Percentiles rank a stretch among this genome's conserved stretches.
phyloP scores from a whole-genome alignment of 495 filamentous ascomycete genomes.

The Hyphodiscus hymeniophilus region DNA sequence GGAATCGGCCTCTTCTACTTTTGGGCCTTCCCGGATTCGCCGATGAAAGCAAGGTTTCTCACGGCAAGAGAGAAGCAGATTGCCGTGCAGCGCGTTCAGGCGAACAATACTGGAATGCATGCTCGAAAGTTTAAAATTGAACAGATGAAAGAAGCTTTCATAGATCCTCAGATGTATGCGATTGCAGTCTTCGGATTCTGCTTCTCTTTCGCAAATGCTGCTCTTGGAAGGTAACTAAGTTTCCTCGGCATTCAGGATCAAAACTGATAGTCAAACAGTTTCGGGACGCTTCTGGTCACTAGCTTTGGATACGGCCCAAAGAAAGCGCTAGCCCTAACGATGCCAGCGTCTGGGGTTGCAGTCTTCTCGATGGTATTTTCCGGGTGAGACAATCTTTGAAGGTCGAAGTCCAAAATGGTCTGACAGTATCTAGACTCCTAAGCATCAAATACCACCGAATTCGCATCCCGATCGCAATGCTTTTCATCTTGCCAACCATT shows the following conservation, averaged over 20 bases:
- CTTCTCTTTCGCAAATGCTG: slow-evolving; percentile 1
- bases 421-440: background rate
- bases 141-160: slow-evolving; percentile 41
- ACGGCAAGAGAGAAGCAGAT: slow-evolving; percentile 44
- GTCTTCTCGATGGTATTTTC: background rate
- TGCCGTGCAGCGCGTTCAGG: slow-evolving; percentile 48
- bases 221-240: slow-evolving; percentile 1
- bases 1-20: background rate
- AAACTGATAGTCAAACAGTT: background rate
- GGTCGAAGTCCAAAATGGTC: too few relatives aligned
- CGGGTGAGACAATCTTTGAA: background rate
- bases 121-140: slow-evolving; percentile 43
- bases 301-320: background rate
- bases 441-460: background rate
- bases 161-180: slow-evolving; percentile 50
- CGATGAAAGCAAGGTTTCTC: slow-evolving; percentile 41
- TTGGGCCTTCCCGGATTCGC: slow-evolving; percentile 2
- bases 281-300: background rate
- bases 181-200: background rate
- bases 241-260: too few relatives aligned
- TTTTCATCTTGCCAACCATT: background rate
- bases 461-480: slow-evolving; percentile 2
- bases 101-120: slow-evolving; percentile 57
- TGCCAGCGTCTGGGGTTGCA: background rate
- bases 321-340: background rate